phyloP scores from a whole-genome alignment of 192 early-diverging fungal genomes.

The Podila verticillata region DNA sequence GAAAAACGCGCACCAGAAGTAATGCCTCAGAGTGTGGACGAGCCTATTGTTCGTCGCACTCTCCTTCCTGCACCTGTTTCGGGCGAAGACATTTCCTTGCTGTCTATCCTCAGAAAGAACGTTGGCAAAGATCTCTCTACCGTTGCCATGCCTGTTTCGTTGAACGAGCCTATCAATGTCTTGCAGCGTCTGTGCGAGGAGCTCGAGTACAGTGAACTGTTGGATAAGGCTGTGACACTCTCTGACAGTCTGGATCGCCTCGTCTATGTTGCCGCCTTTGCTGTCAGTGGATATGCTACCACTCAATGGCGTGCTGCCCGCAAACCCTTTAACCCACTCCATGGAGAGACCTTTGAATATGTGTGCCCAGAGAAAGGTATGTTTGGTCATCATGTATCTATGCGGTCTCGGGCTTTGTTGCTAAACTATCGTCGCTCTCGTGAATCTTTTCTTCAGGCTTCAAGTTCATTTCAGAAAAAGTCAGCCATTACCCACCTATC shows the following conservation, averaged over 20 bases:
- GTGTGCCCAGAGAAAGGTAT: slow-evolving; percentile 78
- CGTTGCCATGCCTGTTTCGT: slow-evolving; percentile 94
- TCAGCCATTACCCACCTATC: slow-evolving; percentile 92
- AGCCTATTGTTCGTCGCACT: slow-evolving; percentile 65
- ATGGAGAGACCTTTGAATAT: slow-evolving; percentile 97
- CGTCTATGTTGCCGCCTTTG: slow-evolving; percentile 86
- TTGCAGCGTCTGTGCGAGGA: slow-evolving; percentile 96
- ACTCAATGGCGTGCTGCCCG: slow-evolving; percentile 85
- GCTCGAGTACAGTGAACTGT: slow-evolving; percentile 85
- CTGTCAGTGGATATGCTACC: slow-evolving; percentile 85
- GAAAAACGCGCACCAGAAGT: background rate
- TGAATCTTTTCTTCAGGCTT: slow-evolving; percentile 59
- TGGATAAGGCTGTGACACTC: slow-evolving; percentile 77
- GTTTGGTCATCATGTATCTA: background rate
- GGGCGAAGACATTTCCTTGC: slow-evolving; percentile 83
- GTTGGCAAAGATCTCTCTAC: slow-evolving; percentile 96
- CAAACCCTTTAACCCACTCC: slow-evolving; percentile 98
- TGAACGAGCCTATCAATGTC: slow-evolving; percentile 96
- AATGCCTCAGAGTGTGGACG: slow-evolving; percentile 1
- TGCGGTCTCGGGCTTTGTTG: background rate
- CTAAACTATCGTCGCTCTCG: background rate
- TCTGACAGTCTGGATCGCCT: slow-evolving; percentile 80
- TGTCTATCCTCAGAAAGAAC: slow-evolving; percentile 93
- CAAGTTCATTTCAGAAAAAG: slow-evolving; percentile 95
- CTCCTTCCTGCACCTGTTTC: slow-evolving; percentile 80